Conservation (phyloP, 2,329 filamentous ascomycete genomes). For the Epichloe uncinata region DNA sequence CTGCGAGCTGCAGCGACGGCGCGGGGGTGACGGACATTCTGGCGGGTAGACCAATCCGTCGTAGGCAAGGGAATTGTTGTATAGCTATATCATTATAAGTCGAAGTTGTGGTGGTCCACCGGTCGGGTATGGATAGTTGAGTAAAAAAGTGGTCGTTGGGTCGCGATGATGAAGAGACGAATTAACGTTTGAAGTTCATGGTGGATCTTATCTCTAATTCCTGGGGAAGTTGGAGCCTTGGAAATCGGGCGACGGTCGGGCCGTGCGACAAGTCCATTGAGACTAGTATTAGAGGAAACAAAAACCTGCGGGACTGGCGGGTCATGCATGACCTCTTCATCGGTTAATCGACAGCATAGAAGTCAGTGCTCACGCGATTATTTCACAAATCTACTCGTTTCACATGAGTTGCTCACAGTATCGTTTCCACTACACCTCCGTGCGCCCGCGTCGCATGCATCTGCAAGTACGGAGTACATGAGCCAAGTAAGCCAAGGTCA, state of each 20-base stretch:
- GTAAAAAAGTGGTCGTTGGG: not conserved
- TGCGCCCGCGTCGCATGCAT: too few species aligned
- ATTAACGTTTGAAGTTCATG: not conserved
- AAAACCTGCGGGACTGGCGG: too few species aligned
- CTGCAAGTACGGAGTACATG: too few species aligned
- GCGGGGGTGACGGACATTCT: conserved; percentile 32
- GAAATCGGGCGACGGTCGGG: conserved; percentile 6
- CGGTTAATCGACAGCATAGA: too few species aligned
- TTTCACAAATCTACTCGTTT: too few species aligned
- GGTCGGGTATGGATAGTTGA: not conserved
- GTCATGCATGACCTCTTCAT: too few species aligned
- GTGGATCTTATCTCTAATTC: not conserved
- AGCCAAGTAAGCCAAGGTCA: too few species aligned
- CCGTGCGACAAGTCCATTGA: not conserved
- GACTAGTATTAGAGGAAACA: too few species aligned
- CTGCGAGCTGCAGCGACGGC: conserved; percentile 52
- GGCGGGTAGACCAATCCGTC: conserved; percentile 17
- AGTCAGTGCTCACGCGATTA: too few species aligned
- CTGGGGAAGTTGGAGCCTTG: not conserved
- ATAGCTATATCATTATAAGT: conserved; percentile 9
- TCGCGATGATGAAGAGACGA: not conserved
- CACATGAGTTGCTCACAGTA: too few species aligned
- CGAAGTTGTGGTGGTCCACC: not conserved
- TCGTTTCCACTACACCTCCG: too few species aligned
- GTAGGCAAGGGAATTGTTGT: not conserved